These are phyloP conservation scores for Metschnikowia vanudenii DNA, from an alignment of 805 yeast genomes.

Conservation along the genomic window DNA sequence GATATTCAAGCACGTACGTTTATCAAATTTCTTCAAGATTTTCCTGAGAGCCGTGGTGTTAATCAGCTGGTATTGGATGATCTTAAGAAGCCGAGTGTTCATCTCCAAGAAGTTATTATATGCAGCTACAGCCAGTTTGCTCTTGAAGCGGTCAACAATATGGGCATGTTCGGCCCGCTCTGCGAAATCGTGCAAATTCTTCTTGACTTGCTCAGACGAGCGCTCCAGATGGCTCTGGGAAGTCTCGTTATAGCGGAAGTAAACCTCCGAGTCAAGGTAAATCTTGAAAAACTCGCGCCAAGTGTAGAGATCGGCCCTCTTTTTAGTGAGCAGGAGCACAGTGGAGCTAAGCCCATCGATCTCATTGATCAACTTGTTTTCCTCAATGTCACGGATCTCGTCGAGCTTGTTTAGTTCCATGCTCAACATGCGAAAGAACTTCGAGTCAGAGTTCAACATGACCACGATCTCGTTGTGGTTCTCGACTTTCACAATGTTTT, in stretches of 20 bases:
- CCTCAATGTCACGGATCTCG: slow-evolving; percentile 42
- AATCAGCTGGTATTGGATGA: slow-evolving; percentile 58
- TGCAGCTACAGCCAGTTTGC: slow-evolving; percentile 43
- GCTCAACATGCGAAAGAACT: slow-evolving; percentile 57
- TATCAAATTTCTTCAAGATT: slow-evolving; percentile 74
- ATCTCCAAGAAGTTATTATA: slow-evolving; percentile 51
- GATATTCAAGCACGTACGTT: slow-evolving; percentile 58
- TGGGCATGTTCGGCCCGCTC: slow-evolving; percentile 38
- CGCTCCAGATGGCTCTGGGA: slow-evolving; percentile 42
- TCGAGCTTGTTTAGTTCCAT: slow-evolving; percentile 53
- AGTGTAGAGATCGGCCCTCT: slow-evolving; percentile 54
- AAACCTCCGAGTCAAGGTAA: slow-evolving; percentile 66
- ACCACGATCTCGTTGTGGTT: slow-evolving; percentile 39
- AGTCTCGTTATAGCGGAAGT: slow-evolving; percentile 51
- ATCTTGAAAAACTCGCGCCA: slow-evolving; percentile 70
- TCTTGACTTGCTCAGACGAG: slow-evolving; percentile 44
- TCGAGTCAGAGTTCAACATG: slow-evolving; percentile 52
- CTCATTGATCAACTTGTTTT: slow-evolving; percentile 38
- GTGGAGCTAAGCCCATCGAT: slow-evolving; percentile 43
- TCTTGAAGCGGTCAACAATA: slow-evolving; percentile 42
- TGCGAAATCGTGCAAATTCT: slow-evolving; percentile 42
- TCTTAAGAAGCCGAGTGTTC: slow-evolving; percentile 54
- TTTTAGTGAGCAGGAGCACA: slow-evolving; percentile 26
- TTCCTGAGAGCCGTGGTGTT: slow-evolving; percentile 64
- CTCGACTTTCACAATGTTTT: slow-evolving; percentile 15